Conservation (phyloP, 805 yeast genomes). For the Scheffersomyces spartinae region DNA sequence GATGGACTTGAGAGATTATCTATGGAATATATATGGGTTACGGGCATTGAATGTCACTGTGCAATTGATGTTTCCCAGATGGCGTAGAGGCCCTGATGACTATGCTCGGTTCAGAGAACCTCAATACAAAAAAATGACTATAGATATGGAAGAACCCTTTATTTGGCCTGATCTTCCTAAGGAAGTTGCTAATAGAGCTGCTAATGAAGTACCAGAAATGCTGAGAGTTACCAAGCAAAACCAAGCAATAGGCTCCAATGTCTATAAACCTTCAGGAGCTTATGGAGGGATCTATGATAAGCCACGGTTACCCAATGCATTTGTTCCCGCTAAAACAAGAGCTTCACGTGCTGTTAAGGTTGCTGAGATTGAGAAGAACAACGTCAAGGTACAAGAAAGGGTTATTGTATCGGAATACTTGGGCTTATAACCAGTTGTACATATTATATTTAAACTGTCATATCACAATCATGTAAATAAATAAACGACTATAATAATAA, state of each 20-base stretch:
- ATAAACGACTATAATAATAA: neutral
- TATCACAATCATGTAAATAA: neutral
- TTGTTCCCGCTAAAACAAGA: constrained; percentile 17
- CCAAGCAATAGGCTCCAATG: constrained; percentile 53
- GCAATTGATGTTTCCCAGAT: constrained; percentile 67
- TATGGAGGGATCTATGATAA: constrained; percentile 58
- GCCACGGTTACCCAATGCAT: constrained; percentile 30
- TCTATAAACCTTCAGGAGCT: constrained; percentile 52
- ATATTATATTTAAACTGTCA: neutral
- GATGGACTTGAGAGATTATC: constrained; percentile 86
- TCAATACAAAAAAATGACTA: constrained; percentile 90
- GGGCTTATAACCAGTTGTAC: constrained; percentile 10
- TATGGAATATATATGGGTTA: constrained; percentile 81
- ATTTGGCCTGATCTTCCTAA: constrained; percentile 72
- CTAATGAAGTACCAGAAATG: constrained; percentile 34
- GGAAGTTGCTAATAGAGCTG: constrained; percentile 17
- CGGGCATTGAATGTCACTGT: constrained; percentile 84
- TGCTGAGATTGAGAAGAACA: constrained; percentile 11
- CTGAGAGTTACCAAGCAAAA: constrained; percentile 41
- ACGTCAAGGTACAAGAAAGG: constrained; percentile 14
- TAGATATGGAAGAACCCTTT: constrained; percentile 92
- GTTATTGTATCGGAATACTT: constrained; percentile 18
- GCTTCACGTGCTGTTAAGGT: too few relatives aligned
- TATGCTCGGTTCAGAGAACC: constrained; percentile 65
- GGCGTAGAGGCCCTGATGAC: constrained; percentile 39